These are phyloP conservation scores for Clonostachys rosea DNA, from an alignment of 2,329 filamentous ascomycete genomes.

Conservation along the genomic window DNA sequence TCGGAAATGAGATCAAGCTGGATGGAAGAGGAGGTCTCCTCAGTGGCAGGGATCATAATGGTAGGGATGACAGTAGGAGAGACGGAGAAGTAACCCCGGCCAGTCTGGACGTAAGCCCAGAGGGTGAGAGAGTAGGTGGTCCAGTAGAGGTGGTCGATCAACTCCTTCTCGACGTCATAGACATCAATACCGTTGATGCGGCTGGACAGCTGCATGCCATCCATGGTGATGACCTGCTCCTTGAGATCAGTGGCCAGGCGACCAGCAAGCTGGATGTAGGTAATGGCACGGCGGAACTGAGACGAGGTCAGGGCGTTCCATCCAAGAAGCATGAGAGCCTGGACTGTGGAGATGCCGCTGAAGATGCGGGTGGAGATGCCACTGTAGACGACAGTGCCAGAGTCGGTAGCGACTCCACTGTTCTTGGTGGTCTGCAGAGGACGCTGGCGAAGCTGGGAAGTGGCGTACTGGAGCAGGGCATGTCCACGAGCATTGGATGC, in stretches of 20 bases:
- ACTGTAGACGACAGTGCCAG: conserved; percentile 7
- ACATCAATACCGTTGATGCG: conserved; percentile 35
- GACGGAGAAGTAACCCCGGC: conserved; percentile 13
- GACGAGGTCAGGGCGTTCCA: conserved; percentile 26
- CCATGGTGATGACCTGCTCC: conserved; percentile 17
- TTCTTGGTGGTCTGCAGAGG: conserved; percentile 12
- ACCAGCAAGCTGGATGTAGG: conserved; percentile 25
- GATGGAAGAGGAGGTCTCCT: conserved; percentile 19
- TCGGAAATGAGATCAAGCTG: conserved; percentile 26
- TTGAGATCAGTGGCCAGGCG: conserved; percentile 21
- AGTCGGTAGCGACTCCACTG: conserved; percentile 7
- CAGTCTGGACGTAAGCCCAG: conserved; percentile 29
- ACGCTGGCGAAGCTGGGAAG: conserved; percentile 20
- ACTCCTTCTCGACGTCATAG: conserved; percentile 29
- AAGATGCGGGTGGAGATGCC: conserved; percentile 24
- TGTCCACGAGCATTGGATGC: conserved; percentile 16
- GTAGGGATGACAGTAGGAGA: conserved; percentile 14
- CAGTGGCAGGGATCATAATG: conserved; percentile 19
- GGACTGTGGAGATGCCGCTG: conserved; percentile 21
- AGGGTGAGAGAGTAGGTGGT: conserved; percentile 27
- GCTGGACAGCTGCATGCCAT: conserved; percentile 18
- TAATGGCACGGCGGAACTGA: conserved; percentile 24
- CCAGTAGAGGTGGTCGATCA: conserved; percentile 32
- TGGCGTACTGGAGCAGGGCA: conserved; percentile 25
- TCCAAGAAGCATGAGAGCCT: conserved; percentile 25